Conservation (phyloP, 352 stramenopile genomes). For the Phytophthora megakarya region DNA sequence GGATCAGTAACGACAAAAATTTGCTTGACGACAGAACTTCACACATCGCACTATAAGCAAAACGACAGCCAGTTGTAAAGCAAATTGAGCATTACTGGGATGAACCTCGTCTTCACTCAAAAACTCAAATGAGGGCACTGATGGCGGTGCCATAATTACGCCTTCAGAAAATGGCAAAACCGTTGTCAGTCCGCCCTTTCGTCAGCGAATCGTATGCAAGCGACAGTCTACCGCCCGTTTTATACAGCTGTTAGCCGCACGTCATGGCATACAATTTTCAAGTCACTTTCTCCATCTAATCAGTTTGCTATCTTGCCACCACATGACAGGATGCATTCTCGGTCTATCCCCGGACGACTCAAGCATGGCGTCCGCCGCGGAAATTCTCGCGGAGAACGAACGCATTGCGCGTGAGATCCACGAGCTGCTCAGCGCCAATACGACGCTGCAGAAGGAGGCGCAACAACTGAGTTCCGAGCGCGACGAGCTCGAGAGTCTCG, state of each 20-base stretch:
- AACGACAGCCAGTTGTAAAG: too few species aligned
- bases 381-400: slow-evolving; percentile 65
- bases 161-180: not conserved
- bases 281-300: slow-evolving; percentile 9
- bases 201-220: slow-evolving; percentile 3
- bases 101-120: too few species aligned
- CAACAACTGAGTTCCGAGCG: slow-evolving; percentile 52
- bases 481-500: slow-evolving; percentile 45
- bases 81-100: too few species aligned
- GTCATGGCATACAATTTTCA: slow-evolving; percentile 8
- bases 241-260: slow-evolving; percentile 1
- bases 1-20: too few species aligned
- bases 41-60: too few species aligned
- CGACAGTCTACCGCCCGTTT: slow-evolving; percentile 3
- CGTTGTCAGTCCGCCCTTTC: slow-evolving; percentile 14
- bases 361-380: slow-evolving; percentile 37
- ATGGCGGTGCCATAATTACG: not conserved
- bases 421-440: slow-evolving; percentile 62
- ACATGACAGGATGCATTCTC: slow-evolving; percentile 16
- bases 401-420: slow-evolving; percentile 61
- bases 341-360: slow-evolving; percentile 10
- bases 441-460: slow-evolving; percentile 66
- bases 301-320: not conserved
- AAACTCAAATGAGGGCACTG: too few species aligned
- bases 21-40: too few species aligned